These are phyloP conservation scores for Verbascum thapsus DNA, from an alignment of 257 asterid species.

Conservation along the genomic window DNA sequence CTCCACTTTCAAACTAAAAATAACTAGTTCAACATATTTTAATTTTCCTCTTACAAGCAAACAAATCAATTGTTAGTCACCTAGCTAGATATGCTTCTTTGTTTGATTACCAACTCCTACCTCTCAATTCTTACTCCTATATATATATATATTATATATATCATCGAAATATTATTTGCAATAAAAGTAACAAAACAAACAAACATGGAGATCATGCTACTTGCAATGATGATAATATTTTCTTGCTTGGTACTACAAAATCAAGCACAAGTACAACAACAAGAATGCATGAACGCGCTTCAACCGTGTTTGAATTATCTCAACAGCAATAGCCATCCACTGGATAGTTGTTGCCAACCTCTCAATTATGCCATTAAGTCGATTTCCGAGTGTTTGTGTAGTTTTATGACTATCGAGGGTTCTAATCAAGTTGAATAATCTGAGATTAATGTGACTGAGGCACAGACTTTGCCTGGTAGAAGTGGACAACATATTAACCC, in stretches of 20 bases:
- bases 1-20: slow-evolving; percentile 13
- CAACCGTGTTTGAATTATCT: slow-evolving; percentile 68
- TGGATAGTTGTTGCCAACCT: slow-evolving; percentile 69
- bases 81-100: slow-evolving; percentile 20
- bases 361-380: slow-evolving; percentile 48
- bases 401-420: slow-evolving; percentile 63
- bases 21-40: slow-evolving; percentile 40
- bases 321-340: slow-evolving; percentile 49
- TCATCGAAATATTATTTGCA: background rate
- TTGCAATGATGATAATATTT: slow-evolving; percentile 21
- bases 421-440: slow-evolving; percentile 65
- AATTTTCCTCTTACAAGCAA: slow-evolving; percentile 1
- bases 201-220: background rate
- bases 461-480: slow-evolving; percentile 73
- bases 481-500: slow-evolving; percentile 83
- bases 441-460: slow-evolving; percentile 60
- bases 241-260: slow-evolving; percentile 31
- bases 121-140: slow-evolving; percentile 30
- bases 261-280: slow-evolving; percentile 45
- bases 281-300: slow-evolving; percentile 55
- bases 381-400: slow-evolving; percentile 79
- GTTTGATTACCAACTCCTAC: slow-evolving; percentile 56
- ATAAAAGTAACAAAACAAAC: background rate
- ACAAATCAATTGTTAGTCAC: slow-evolving; percentile 22
- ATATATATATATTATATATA: slow-evolving; percentile 13